Evolutionary conservation across 768 basidiomycete species (phyloP), one percentile per base, ranked within the genome.

Genomic region (Agrocybe pediades): DNA sequence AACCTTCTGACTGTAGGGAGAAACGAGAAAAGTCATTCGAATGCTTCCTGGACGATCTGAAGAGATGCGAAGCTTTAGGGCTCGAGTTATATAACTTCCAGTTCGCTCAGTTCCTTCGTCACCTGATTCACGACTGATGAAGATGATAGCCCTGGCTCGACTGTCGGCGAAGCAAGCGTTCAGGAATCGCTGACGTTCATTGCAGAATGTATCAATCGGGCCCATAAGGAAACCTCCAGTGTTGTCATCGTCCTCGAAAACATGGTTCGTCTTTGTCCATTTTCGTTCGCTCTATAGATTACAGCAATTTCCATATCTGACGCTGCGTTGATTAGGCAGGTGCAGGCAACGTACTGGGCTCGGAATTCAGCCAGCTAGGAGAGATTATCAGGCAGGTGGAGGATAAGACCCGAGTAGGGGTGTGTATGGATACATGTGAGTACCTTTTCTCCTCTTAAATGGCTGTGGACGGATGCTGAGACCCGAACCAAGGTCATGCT

Each of bases 341-440:
- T 15, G 79, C 86, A 15, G 86, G 86, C 3, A 93, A 92, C 59
- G 79, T 91, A 41, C 78, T 94, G 41, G 92, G 92, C 0, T 83
- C 85, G 2, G 75, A 78, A 23, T 91, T 93, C 60, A 67, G 76
- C 4, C 84, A 95, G 54, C 64, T 95, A 6, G 80, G 76, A 0
- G 74, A 71, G 2, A 92, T 95, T 44, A 94, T 95, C 41, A 64
- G 73, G 0, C 72, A 74, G 19, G 87, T 95, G 1, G 74, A 86
- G 3, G 84, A 93, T 63, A 93, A 93, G 68, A 71, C 71, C 0
- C 69, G 92, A 42, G 83, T 95, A 2, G 88, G 90, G 0, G 86
- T 94, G 4, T 95, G 92, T 67, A 71, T 95, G 39, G 92, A 95
- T 68, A 94, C 93, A 0, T 95, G 92, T 86, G 60, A 46, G 75